Conservation (phyloP, 2,329 filamentous ascomycete genomes). For the Tolypocladium nubicola region DNA sequence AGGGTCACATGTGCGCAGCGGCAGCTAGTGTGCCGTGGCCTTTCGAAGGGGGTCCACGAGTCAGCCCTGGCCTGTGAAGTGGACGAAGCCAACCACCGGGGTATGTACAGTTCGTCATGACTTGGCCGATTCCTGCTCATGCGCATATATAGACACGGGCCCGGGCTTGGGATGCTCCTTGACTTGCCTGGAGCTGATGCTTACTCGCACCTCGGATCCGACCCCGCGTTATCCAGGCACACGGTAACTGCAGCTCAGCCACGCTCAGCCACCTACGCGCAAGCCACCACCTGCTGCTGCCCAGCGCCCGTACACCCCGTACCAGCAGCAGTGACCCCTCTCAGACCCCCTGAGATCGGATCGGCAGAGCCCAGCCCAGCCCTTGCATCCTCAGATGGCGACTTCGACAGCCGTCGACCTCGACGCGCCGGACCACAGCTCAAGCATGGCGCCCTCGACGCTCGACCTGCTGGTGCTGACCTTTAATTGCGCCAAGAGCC, state of each 20-base stretch:
- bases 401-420: conserved; percentile 1
- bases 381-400: conserved; percentile 1
- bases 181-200: not conserved
- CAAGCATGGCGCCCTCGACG: conserved; percentile 29
- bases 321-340: not conserved
- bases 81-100: not conserved
- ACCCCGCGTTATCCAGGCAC: not conserved
- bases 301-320: not conserved
- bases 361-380: not conserved
- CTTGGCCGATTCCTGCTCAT: not conserved
- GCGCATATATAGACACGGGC: not conserved
- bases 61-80: not conserved
- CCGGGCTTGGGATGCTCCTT: not conserved
- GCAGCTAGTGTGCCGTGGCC: not conserved
- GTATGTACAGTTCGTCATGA: not conserved
- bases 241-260: not conserved
- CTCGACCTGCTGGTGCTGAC: conserved; percentile 72
- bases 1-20: not conserved
- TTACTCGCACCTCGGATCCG: not conserved
- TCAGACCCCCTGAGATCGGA: not conserved
- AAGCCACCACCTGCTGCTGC: not conserved
- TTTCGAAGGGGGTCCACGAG: not conserved
- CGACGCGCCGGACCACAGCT: not conserved
- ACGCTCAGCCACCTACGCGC: not conserved
- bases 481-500: conserved; percentile 74